Evolutionary conservation across 2,329 filamentous ascomycete genomes (phyloP), one percentile per base, ranked within the genome.

Genomic region (Curvularia spicifera): DNA sequence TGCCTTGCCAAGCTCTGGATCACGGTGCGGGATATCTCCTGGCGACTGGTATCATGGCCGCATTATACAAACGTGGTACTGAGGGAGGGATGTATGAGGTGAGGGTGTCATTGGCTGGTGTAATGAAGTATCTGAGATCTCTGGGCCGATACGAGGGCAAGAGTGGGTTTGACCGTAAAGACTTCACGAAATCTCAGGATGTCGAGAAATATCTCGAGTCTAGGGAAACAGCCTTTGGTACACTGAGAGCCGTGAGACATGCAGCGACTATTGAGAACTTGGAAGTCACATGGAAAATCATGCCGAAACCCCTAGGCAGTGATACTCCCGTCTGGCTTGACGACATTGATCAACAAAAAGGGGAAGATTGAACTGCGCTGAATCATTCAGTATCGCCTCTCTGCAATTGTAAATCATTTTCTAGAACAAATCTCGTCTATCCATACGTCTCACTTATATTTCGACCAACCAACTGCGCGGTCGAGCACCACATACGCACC

Each of bases 1-100:
- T 80, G 31, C 85, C 85, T 0, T 84, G 81, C 53, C 85, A 87
- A 69, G 84, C 81, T 0, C 76, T 87, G 0, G 85, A 87, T 65
- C 83, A 87, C 59, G 82, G 79, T 0, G 78, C 78, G 0, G 85
- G 85, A 0, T 87, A 84, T 53, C 75, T 87, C 20, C 76, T 87
- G 0, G 83, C 84, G 0, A 74, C 83, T 0, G 84, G 85, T 0
- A 78, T 87, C 2, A 72, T 78, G 24, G 80, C 83, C 0, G 84
- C 84, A 0, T 43, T 87, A 4, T 82, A 84, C 57, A 78, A 78
- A 49, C 77, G 80, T 13, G 78, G 78, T 0, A 72, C 61, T 0
- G 74, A 78, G 18, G 82, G 82, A 1, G 81, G 82, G 0, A 77
- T 79, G 0, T 87, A 82, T 69, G 68, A 78, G n/a, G 81, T 87